These are phyloP conservation scores for Candida alai DNA, from an alignment of 805 yeast species.

Conservation along the genomic window DNA sequence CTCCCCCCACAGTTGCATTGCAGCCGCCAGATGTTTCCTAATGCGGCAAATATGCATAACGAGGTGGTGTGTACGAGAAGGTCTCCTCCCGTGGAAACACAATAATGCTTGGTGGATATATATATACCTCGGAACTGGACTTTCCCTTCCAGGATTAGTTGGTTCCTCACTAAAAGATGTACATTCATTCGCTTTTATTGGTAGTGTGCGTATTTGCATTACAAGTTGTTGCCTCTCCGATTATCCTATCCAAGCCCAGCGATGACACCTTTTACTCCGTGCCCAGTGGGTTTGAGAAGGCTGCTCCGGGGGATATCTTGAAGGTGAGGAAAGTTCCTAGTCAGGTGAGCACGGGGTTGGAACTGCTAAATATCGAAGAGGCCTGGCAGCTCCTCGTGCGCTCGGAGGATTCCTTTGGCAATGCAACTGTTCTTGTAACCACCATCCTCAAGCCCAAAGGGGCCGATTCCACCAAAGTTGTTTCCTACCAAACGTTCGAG, in stretches of 20 bases:
- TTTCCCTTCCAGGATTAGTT: too few relatives aligned
- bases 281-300: constrained; percentile 19
- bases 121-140: too few relatives aligned
- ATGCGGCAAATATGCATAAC: too few relatives aligned
- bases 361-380: constrained; percentile 19
- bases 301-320: constrained; percentile 20
- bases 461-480: constrained; percentile 22
- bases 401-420: constrained; percentile 22
- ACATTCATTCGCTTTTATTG: too few relatives aligned
- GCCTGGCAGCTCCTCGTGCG: constrained; percentile 21
- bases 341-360: constrained; percentile 14
- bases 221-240: constrained; percentile 1
- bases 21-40: too few relatives aligned
- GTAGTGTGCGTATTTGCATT: background rate
- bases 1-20: too few relatives aligned
- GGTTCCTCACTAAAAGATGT: too few relatives aligned
- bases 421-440: constrained; percentile 22
- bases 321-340: constrained; percentile 18
- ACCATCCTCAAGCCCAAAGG: constrained; percentile 28
- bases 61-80: too few relatives aligned
- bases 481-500: constrained; percentile 27
- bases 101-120: too few relatives aligned
- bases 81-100: too few relatives aligned
- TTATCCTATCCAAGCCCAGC: constrained; percentile 7
- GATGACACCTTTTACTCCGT: constrained; percentile 23